These are phyloP conservation scores for Tetrahymena malaccensis DNA, from an alignment of 73 alveolate genomes.

Conservation along the genomic window DNA sequence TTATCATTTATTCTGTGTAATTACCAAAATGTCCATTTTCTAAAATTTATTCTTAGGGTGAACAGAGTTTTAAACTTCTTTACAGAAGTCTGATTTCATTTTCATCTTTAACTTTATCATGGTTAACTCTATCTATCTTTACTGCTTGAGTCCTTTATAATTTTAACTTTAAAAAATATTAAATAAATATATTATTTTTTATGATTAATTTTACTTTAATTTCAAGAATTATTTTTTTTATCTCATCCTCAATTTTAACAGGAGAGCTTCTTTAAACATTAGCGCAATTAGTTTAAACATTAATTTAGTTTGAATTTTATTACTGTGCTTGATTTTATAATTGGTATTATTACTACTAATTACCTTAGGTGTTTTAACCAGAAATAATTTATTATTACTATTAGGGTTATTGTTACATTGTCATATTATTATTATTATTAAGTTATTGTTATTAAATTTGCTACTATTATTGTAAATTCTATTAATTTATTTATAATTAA, in stretches of 20 bases:
- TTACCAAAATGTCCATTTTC: not conserved
- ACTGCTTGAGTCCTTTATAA: not conserved
- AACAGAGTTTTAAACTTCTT: not conserved
- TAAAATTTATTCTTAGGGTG: not conserved
- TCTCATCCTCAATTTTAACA: not conserved
- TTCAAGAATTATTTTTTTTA: not conserved
- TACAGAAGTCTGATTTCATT: not conserved
- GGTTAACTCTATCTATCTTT: not conserved
- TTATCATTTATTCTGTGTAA: not conserved
- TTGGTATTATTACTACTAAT: not conserved
- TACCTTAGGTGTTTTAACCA: not conserved
- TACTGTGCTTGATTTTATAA: not conserved
- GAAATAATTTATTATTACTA: no score
- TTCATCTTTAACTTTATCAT: not conserved
- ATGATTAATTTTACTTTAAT: not conserved
- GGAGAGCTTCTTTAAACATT: not conserved
- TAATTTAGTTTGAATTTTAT: not conserved
- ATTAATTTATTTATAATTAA: no score
- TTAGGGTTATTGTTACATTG: not conserved
- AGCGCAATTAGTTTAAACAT: not conserved
- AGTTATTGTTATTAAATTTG: not conserved
- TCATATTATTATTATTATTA: no score
- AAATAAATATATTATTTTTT: no score
- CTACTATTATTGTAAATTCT: not conserved
- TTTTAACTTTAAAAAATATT: not conserved